Base-by-base conservation (phyloP, 1,284 basidiomycete genomes). In the Golubevia sp. region DNA sequence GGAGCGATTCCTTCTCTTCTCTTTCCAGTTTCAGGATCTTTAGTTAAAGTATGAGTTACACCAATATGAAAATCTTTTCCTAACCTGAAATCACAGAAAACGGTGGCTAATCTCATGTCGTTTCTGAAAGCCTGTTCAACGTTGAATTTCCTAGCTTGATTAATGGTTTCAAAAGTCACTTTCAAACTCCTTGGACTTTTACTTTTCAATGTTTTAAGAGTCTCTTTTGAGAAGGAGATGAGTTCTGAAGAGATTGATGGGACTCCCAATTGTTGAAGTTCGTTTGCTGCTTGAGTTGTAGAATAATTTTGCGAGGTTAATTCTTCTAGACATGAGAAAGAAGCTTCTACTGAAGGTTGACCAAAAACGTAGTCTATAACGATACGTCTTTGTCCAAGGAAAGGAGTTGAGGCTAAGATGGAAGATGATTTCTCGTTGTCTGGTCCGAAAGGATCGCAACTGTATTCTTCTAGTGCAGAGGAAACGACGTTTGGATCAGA, bases 1-100 rank as follows among this genome's bases (percentile, higher is more conserved):
- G 59, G 49, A 0, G 80, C 74, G 2, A 64, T 49, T 8, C 77
- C 79, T 3, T 66, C 63, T 7, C 71, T 30, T 26, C 79, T 70
- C 64, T 82, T 79, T 34, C 77, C 77, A 15, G 77, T 80, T 5
- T 50, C 57, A 0, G 80, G 80, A 49, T 83, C 79, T 49, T 74
- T 73, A 18, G 65, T 66, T 11, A 83, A 65, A 3, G 72, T 70
- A 61, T 76, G 73, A 7, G 67, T 71, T 0, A 83, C 80, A 23
- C 80, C 80, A 20, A 61, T 71, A 67, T 86, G 60, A 97, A 69
- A 3, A 86, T 87, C 64, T 11, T 77, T 62, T 8, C 79, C 79
- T 25, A 77, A 54, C n/a, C 66, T 61, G 21, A 82, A 60, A 57
- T 82, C 80, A 62, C 77, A 82, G 53, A 83, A 79, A n/a, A 71